A percentile compares a stretch with the other conserved stretches of the same genome.
Evolutionary conservation across 257 asterid genomes (phyloP).

Genomic region (Petunia axillaris): DNA sequence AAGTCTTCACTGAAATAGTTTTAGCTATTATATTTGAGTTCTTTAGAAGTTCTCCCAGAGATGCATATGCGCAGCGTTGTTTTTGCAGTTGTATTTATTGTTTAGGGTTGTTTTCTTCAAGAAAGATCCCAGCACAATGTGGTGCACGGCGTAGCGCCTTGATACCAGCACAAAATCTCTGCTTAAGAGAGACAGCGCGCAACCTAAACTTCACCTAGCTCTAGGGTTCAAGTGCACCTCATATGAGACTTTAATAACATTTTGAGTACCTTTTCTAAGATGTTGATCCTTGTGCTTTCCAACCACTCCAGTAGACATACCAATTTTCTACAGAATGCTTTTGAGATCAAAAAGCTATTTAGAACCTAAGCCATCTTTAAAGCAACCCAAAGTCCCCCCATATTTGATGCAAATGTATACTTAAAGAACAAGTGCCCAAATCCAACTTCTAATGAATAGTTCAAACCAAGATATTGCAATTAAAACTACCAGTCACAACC

Average conservation of each 20-base stretch:
- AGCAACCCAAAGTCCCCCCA: neutral
- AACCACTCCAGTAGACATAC: neutral
- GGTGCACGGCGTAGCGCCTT: neutral
- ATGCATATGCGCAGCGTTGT: neutral
- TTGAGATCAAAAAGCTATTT: neutral
- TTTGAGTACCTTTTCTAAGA: neutral
- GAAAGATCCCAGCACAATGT: neutral
- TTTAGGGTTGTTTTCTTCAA: neutral
- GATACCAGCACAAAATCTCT: neutral
- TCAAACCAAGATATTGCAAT: neutral
- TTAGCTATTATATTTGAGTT: neutral
- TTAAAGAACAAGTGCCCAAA: slow-evolving; percentile 3
- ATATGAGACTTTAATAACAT: neutral
- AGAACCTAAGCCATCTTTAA: neutral
- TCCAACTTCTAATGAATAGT: neutral
- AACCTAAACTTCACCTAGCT: neutral
- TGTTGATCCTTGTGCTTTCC: neutral
- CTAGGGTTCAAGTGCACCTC: neutral
- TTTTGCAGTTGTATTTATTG: neutral
- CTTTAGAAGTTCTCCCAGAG: neutral
- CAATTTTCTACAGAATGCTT: neutral
- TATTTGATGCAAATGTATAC: neutral
- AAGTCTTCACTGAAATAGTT: neutral
- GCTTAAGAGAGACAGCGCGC: neutral
- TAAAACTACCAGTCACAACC: neutral